Evolutionary conservation across 1,284 basidiomycete genomes (phyloP).

Genomic region (Takashimella tepidaria): DNA sequence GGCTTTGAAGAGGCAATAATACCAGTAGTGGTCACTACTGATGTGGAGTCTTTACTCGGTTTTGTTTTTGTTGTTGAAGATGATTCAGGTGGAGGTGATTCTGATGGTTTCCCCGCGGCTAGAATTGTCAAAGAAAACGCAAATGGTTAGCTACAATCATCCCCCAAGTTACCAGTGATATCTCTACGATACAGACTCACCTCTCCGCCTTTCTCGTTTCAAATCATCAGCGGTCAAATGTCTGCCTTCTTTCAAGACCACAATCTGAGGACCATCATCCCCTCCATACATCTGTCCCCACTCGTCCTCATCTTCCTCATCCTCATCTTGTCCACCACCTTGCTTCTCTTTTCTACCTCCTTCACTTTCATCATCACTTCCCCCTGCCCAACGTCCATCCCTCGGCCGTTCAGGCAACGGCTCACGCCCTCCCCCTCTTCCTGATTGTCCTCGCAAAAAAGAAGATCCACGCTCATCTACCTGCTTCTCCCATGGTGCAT

Average conservation of each 20-base stretch:
- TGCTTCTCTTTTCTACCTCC: slow-evolving; percentile 12
- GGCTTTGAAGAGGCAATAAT: background rate
- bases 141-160: no score
- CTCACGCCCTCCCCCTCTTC: slow-evolving; percentile 12
- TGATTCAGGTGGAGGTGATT: slow-evolving; percentile 13
- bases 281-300: slow-evolving; percentile 67
- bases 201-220: slow-evolving; percentile 67
- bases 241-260: slow-evolving; percentile 76
- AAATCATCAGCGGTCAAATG: slow-evolving; percentile 70
- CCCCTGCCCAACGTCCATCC: slow-evolving; percentile 39
- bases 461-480: no score
- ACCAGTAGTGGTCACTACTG: background rate
- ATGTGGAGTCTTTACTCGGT: background rate
- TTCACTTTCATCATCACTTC: slow-evolving; percentile 30
- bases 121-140: no score
- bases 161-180: no score
- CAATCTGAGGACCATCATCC: slow-evolving; percentile 78
- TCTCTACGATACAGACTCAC: slow-evolving; percentile 53
- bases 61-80: background rate
- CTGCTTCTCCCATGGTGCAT: no score
- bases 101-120: slow-evolving; percentile 21
- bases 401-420: slow-evolving; percentile 34
- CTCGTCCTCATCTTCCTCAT: slow-evolving; percentile 61
- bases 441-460: background rate
- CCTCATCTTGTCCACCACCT: slow-evolving; percentile 11